Conservation (phyloP, 2,329 filamentous ascomycete genomes). For the Colletotrichum falcatum region DNA sequence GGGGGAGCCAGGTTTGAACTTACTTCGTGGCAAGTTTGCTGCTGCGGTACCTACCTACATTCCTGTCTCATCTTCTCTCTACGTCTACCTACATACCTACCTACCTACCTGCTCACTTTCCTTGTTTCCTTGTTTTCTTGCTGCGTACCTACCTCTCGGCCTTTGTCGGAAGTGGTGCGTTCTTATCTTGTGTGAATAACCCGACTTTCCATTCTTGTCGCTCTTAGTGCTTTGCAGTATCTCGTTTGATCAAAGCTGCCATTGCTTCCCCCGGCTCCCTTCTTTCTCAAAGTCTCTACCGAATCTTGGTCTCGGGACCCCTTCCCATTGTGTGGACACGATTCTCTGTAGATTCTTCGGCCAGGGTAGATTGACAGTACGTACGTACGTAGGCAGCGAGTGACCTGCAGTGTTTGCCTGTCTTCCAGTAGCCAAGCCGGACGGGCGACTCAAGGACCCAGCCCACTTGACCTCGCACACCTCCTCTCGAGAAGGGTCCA, state of each 20-base stretch:
- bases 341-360: slow-evolving; percentile 5
- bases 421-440: slow-evolving; percentile 33
- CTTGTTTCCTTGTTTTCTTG: neutral
- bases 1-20: slow-evolving; percentile 12
- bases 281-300: neutral
- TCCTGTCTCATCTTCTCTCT: neutral
- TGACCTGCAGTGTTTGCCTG: slow-evolving; percentile 24
- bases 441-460: slow-evolving; percentile 30
- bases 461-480: slow-evolving; percentile 36
- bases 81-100: too few species aligned
- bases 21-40: slow-evolving; percentile 22
- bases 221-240: neutral
- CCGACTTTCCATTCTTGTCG: neutral
- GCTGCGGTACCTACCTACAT: neutral
- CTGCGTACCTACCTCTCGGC: slow-evolving; percentile 1
- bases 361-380: slow-evolving; percentile 1
- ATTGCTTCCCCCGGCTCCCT: slow-evolving; percentile 4
- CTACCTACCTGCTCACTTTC: too few species aligned
- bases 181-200: slow-evolving; percentile 15
- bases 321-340: neutral
- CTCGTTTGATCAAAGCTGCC: slow-evolving; percentile 23
- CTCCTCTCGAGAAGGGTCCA: slow-evolving; percentile 7
- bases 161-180: slow-evolving; percentile 11
- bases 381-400: slow-evolving; percentile 6
- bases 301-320: neutral